These are phyloP conservation scores for Fusarium acutatum DNA, from an alignment of 2,329 filamentous ascomycete species.

Conservation along the genomic window DNA sequence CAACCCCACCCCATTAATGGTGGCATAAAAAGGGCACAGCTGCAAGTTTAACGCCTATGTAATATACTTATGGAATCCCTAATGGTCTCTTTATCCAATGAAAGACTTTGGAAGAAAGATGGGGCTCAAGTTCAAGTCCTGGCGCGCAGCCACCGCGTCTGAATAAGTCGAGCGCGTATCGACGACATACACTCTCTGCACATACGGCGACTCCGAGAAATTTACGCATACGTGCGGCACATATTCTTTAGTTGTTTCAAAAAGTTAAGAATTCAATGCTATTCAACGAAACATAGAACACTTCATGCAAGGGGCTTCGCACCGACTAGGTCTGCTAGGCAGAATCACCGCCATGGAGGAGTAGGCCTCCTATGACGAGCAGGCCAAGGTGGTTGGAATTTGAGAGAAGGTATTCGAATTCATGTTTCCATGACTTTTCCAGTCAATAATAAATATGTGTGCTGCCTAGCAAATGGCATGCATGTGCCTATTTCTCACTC, in stretches of 20 bases:
- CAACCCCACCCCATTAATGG: background rate
- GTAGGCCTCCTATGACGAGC: background rate
- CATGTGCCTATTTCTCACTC: background rate
- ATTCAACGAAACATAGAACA: background rate
- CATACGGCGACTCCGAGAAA: background rate
- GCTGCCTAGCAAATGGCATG: background rate
- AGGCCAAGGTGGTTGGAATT: background rate
- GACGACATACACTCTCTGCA: too few relatives aligned
- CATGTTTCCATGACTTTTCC: accelerated
- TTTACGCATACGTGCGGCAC: background rate
- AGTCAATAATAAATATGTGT: background rate
- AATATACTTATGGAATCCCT: accelerated
- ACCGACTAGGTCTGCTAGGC: background rate
- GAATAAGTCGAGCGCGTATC: background rate
- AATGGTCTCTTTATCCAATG: background rate
- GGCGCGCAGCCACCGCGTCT: too few relatives aligned
- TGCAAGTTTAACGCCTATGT: too few relatives aligned
- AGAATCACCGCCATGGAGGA: background rate
- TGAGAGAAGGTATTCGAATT: background rate
- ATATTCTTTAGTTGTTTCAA: background rate
- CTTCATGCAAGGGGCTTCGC: background rate
- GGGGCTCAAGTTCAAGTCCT: background rate
- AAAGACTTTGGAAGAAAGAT: background rate
- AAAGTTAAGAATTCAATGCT: accelerated
- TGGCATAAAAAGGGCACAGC: background rate